Percentiles rank a stretch among this genome's conserved stretches.
Evolutionary conservation across 306 rosid genomes (phyloP).

Genomic region (Vicia faba): DNA sequence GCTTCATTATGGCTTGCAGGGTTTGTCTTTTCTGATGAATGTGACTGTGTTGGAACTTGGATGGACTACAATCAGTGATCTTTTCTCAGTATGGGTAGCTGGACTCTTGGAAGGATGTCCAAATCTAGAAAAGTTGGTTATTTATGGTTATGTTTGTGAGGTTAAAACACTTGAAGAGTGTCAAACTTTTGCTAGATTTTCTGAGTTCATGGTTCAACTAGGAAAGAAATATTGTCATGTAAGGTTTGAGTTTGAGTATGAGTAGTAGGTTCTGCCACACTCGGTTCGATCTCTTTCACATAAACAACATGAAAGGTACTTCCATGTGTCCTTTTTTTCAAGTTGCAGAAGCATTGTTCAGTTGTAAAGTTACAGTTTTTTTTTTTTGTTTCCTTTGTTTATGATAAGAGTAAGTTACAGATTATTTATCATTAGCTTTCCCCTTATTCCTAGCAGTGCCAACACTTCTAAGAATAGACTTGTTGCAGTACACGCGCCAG

Average conservation of each 20-base stretch:
- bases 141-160: constrained; percentile 72
- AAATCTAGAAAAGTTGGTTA: constrained; percentile 59
- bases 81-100: constrained; percentile 75
- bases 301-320: constrained; percentile 25
- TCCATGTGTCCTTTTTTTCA: constrained; percentile 24
- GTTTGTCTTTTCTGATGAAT: constrained; percentile 60
- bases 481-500: too few species aligned
- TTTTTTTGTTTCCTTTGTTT: too few species aligned
- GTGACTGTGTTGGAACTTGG: constrained; percentile 79
- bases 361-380: constrained; percentile 38
- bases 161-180: constrained; percentile 64
- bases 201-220: constrained; percentile 63
- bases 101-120: constrained; percentile 77
- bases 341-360: constrained; percentile 17
- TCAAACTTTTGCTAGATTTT: constrained; percentile 56
- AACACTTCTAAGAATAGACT: too few species aligned
- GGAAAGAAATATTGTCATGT: constrained; percentile 63
- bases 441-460: too few species aligned
- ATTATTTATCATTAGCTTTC: too few species aligned
- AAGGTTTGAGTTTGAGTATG: constrained; percentile 61
- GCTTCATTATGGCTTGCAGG: constrained; percentile 65
- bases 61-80: constrained; percentile 71
- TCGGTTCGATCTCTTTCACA: not conserved
- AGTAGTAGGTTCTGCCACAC: constrained; percentile 40
- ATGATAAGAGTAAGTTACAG: too few species aligned